Conservation (phyloP, 768 basidiomycete species). For the Lepiota venenata region DNA sequence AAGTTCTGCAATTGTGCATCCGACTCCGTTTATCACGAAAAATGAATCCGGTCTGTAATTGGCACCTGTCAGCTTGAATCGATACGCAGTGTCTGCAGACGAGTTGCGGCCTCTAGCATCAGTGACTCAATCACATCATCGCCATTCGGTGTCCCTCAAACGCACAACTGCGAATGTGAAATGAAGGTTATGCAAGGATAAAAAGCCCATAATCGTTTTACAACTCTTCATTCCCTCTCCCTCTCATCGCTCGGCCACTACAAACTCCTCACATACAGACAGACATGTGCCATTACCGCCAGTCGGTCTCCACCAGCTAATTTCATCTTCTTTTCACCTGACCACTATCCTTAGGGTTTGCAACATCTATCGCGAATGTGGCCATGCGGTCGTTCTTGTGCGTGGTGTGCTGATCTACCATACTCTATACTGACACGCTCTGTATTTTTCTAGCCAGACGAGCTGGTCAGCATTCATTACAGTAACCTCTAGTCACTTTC, state of each 20-base stretch:
- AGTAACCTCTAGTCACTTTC: not conserved
- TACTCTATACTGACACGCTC: not conserved
- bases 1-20: not conserved
- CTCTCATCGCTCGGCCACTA: not conserved
- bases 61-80: slow-evolving; percentile 9
- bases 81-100: not conserved
- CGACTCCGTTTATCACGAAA: not conserved
- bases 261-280: too few relatives aligned
- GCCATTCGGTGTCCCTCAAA: slow-evolving; percentile 4
- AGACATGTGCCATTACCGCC: slow-evolving; percentile 9
- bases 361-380: not conserved
- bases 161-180: not conserved
- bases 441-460: not conserved
- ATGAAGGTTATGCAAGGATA: not conserved
- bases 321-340: not conserved
- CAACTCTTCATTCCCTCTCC: not conserved
- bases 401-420: not conserved
- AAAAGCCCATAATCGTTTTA: not conserved
- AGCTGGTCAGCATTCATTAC: not conserved
- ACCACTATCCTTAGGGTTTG: not conserved
- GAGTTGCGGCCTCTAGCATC: slow-evolving; percentile 2
- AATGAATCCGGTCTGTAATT: not conserved
- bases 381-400: slow-evolving; percentile 2
- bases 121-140: slow-evolving; percentile 5
- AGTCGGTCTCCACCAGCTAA: not conserved